phyloP scores from a whole-genome alignment of 1,284 basidiomycete species.

The Stygiomarasmius scandens region DNA sequence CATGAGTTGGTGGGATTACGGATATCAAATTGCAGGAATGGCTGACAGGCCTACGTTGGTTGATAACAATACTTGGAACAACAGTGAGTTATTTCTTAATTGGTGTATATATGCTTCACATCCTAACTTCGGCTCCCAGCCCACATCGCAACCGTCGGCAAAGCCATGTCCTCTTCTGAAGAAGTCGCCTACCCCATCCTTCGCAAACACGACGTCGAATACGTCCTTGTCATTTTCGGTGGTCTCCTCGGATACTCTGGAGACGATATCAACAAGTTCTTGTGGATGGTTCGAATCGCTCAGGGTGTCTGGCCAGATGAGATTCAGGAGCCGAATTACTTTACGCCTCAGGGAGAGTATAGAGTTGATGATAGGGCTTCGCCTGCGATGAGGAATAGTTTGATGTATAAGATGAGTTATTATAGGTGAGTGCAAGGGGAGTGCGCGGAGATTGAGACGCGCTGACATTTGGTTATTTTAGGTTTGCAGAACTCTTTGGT shows the following conservation, averaged over 20 bases:
- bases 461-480: slow-evolving; percentile 36
- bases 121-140: slow-evolving; percentile 44
- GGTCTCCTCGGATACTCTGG: slow-evolving; percentile 96
- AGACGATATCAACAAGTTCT: slow-evolving; percentile 99
- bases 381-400: slow-evolving; percentile 90
- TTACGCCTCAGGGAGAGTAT: slow-evolving; percentile 94
- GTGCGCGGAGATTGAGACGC: too few species aligned
- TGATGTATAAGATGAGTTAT: slow-evolving; percentile 99
- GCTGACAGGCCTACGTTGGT: slow-evolving; percentile 96
- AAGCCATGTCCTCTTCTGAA: slow-evolving; percentile 94
- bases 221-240: slow-evolving; percentile 97
- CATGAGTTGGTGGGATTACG: slow-evolving; percentile 99
- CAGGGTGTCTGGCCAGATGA: slow-evolving; percentile 99
- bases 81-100: slow-evolving; percentile 68
- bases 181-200: slow-evolving; percentile 97
- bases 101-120: too few species aligned
- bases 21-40: slow-evolving; percentile 99
- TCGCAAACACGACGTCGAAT: slow-evolving; percentile 97
- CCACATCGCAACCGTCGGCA: slow-evolving; percentile 96
- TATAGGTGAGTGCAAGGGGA: slow-evolving; percentile 85
- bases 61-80: slow-evolving; percentile 99
- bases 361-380: slow-evolving; percentile 88
- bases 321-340: slow-evolving; percentile 93
- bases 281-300: slow-evolving; percentile 98
- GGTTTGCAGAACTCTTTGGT: slow-evolving; percentile 88